Base-by-base conservation (phyloP, 2,329 filamentous ascomycete species). In the Cercospora canescens region DNA sequence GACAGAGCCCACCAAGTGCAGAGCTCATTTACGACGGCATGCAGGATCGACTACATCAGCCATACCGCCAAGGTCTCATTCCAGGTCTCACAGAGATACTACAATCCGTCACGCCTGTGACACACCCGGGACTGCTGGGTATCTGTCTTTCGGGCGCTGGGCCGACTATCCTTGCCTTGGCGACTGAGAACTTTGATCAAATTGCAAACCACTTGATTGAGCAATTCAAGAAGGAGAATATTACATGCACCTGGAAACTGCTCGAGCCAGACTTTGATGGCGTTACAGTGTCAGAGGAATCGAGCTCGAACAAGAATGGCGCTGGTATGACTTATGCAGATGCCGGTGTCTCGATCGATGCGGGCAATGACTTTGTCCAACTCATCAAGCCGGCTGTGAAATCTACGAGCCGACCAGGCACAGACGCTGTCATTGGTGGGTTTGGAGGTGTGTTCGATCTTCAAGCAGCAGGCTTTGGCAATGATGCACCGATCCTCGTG, bases 1-100 rank as follows among this genome's bases (percentile, higher is more conserved):
- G 94, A 70, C 90, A 93, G 78, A 94, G 91, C 7, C 94, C 95
- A 9, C 94, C 94, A 1, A 91, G 97, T 76, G 90, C 95, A 24
- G 90, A 96, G 74, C 90, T 96, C 79, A 99, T 99, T 78, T 96
- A 96, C 82, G 89, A 96, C 56, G 94, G 94, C 55, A 99, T 99
- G 95, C 95, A 98, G 81, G 95, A 99, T 83, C 96, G 94, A 81
- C 88, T 99, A 67, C 95, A 99, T 82, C 95, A 99, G 80, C 95
- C 93, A 50, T 98, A 99, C 83, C 90, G 95, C 62, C 90, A 95
- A 80, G 90, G 87, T 2, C 87, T 99, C 68, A 96, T 99, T 72
- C 95, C 95, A 1, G 95, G 94, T 0, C 85, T 99, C 64, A 91
- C 91, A 16, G 91, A 97, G 77, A 94, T 99, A 62, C 88, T 99